Evolutionary conservation across 1,284 basidiomycete genomes (phyloP).

Genomic region (Cryptococcus floricola): DNA sequence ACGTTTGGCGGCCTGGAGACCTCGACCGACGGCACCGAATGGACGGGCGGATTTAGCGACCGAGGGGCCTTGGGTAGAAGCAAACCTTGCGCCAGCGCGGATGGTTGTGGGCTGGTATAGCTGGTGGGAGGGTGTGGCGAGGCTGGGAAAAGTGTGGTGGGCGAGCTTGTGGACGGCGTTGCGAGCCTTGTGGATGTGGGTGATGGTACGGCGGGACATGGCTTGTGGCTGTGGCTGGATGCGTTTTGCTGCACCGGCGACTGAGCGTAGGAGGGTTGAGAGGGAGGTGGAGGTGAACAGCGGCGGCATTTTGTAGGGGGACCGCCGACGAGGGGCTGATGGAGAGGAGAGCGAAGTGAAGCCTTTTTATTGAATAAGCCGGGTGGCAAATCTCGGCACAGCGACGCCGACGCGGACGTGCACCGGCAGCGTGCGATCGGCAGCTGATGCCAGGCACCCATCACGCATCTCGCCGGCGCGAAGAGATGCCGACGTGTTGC

Average conservation of each 20-base stretch:
- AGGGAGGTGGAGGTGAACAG: conserved; percentile 24
- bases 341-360: not conserved
- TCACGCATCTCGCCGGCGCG: not conserved
- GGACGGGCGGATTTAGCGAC: conserved; percentile 1
- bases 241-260: not conserved
- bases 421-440: no score
- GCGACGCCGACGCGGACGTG: not conserved
- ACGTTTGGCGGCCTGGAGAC: conserved; percentile 11
- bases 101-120: conserved; percentile 14
- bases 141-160: conserved; percentile 25
- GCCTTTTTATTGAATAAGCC: not conserved
- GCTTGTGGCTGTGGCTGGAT: not conserved
- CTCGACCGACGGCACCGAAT: conserved; percentile 9
- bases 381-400: not conserved
- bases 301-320: conserved; percentile 22
- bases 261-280: conserved; percentile 17
- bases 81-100: conserved; percentile 4
- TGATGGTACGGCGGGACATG: conserved; percentile 9
- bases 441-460: not conserved
- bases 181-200: conserved; percentile 3
- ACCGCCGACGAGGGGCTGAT: not conserved
- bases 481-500: not conserved
- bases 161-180: conserved; percentile 14
- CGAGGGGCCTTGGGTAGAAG: conserved; percentile 1
- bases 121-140: conserved; percentile 19